Evolutionary conservation across 148 eudicot species (phyloP), one percentile per base, ranked within the genome.

Genomic region (Persicaria tinctoria): DNA sequence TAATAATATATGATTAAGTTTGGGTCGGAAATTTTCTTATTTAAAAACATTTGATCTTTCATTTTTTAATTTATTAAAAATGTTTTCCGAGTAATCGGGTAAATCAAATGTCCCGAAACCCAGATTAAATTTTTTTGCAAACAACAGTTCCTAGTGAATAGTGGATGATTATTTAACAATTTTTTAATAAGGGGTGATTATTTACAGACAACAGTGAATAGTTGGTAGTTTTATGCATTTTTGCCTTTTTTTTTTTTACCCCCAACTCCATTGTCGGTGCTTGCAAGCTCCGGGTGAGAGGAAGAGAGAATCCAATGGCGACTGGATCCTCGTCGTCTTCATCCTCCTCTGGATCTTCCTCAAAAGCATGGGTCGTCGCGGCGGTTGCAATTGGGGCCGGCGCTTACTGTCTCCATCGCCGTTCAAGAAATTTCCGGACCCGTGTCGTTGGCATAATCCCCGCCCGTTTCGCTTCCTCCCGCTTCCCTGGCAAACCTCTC

Each of bases 391-490:
- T 89, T 57, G 97, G 90, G 8, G 88, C 92, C 8, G 87, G 78
- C 63, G 81, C 85, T 7, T 89, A 85, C 83, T 77, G 76, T 10
- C 75, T 60, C 55, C 78, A 76, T 46, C 76, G 85, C 55, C 82
- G 91, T 79, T 82, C 89, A 46, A 69, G 73, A n/a, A 84, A 49
- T 72, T 91, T 88, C 73, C 88, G 98, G 54, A 82, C 87, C 50
- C 90, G 96, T 3, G 98, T 94, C 49, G 75, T 91, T 17, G 96
- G 97, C 3, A 90, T 94, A 13, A 94, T 91, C 46, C 98, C 98
- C 0, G 98, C 93, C 7, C 89, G 97, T 5, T 94, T 78, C 76
- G 97, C 97, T 69, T 94, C 97, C 2, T 83, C 97, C 48, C 90
- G 98, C 0, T 94, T 94, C 75, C 79, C 88, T 5, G 97, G 98